These are phyloP conservation scores for Hanseniaspora vineae DNA, from an alignment of 805 yeast species.

Conservation along the genomic window DNA sequence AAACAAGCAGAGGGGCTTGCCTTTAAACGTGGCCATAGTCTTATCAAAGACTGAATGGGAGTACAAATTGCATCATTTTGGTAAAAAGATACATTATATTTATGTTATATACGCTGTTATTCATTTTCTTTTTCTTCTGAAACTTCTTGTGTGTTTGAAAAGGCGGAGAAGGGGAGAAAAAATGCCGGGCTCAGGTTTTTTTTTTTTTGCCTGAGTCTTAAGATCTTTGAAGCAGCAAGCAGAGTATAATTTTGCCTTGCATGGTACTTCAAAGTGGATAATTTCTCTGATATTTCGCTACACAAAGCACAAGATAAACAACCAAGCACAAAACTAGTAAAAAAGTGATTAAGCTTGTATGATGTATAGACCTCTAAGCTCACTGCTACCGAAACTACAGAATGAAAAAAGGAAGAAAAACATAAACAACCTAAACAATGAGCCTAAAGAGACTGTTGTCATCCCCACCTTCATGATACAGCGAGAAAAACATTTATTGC, in stretches of 20 bases:
- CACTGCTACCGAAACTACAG: constrained; percentile 2
- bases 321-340: too few species aligned
- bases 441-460: neutral
- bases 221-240: neutral
- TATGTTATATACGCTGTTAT: neutral
- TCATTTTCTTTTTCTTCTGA: neutral
- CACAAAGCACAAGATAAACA: too few species aligned
- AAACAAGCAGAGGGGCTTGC: constrained; percentile 23
- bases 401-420: neutral
- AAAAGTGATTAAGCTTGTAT: too few species aligned
- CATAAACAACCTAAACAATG: neutral
- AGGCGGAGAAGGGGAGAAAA: too few species aligned
- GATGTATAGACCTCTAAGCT: constrained; percentile 1
- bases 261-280: too few species aligned
- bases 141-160: too few species aligned
- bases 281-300: too few species aligned
- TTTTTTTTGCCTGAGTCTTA: neutral
- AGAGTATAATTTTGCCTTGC: too few species aligned
- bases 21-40: constrained; percentile 15
- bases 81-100: neutral
- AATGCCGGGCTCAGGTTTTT: neutral
- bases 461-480: neutral
- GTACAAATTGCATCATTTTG: neutral
- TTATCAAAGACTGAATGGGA: constrained; percentile 1
- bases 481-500: neutral